A percentile compares a stretch with the other conserved stretches of the same genome.
These are phyloP conservation scores for Jimgerdemannia flammicorona DNA, from an alignment of 192 early-diverging fungal species.

Conservation along the genomic window DNA sequence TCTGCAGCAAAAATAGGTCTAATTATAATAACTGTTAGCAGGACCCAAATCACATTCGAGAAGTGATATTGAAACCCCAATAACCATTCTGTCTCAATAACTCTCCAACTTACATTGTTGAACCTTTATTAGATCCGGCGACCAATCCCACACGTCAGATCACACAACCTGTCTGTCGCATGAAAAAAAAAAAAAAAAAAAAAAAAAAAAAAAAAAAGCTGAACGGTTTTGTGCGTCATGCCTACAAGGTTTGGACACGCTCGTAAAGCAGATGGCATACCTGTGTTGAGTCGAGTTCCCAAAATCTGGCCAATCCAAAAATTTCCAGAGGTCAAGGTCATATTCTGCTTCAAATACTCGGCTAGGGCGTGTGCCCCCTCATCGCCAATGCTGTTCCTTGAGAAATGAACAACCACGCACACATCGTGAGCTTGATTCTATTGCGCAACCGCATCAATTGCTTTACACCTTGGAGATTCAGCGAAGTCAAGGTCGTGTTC, in stretches of 20 bases:
- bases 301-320: too few relatives aligned
- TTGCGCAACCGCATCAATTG: too few relatives aligned
- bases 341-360: too few relatives aligned
- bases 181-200: slow-evolving; percentile 92
- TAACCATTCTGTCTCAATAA: not conserved
- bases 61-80: too few relatives aligned
- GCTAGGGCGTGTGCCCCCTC: too few relatives aligned
- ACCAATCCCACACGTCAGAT: slow-evolving; percentile 91
- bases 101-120: slow-evolving; percentile 71
- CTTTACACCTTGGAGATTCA: too few relatives aligned
- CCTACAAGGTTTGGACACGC: slow-evolving; percentile 45
- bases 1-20: slow-evolving; percentile 51
- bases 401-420: too few relatives aligned
- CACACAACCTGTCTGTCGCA: slow-evolving; percentile 94
- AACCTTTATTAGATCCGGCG: slow-evolving; percentile 86
- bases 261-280: not conserved
- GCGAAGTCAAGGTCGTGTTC: too few relatives aligned
- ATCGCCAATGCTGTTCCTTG: too few relatives aligned
- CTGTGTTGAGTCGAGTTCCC: not conserved
- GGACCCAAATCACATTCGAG: too few relatives aligned
- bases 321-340: too few relatives aligned
- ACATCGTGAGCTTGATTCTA: too few relatives aligned
- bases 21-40: not conserved
- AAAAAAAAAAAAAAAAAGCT: slow-evolving; percentile 81
- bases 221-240: slow-evolving; percentile 55